Evolutionary conservation across 2,329 filamentous ascomycete genomes (phyloP).

Genomic region (Phaeomoniella chlamydospora): DNA sequence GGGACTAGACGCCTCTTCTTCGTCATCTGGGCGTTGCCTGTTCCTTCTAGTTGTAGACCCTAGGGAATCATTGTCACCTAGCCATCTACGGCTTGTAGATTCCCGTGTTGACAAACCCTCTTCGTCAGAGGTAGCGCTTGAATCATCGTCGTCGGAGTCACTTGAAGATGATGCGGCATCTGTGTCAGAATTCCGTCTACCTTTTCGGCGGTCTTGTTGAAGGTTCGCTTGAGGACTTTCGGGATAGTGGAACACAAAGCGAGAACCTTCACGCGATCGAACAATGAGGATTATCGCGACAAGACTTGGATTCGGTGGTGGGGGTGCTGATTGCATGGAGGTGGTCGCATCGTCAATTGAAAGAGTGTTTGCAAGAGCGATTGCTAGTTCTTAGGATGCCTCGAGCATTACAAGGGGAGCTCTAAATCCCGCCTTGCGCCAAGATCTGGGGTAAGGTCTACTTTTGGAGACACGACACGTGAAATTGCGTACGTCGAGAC

Average conservation of each 20-base stretch:
- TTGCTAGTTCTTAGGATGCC: too few relatives aligned
- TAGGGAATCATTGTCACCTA: neutral
- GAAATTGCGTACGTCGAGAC: too few relatives aligned
- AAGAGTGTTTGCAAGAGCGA: neutral
- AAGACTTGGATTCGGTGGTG: slow-evolving; percentile 39
- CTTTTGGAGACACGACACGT: too few relatives aligned
- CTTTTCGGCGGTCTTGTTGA: slow-evolving; percentile 18
- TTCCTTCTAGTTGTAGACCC: neutral
- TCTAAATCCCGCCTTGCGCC: neutral
- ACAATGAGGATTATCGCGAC: slow-evolving; percentile 62
- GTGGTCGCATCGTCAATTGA: neutral
- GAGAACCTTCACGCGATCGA: slow-evolving; percentile 62
- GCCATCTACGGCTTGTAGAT: neutral
- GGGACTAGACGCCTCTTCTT: slow-evolving; percentile 10
- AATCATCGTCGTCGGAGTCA: slow-evolving; percentile 2
- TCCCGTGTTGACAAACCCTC: slow-evolving; percentile 4
- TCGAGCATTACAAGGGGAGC: neutral
- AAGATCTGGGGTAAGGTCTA: neutral
- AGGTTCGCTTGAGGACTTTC: slow-evolving; percentile 26
- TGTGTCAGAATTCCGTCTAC: slow-evolving; percentile 13
- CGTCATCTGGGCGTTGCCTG: slow-evolving; percentile 6
- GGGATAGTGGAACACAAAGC: slow-evolving; percentile 82
- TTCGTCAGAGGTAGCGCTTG: neutral
- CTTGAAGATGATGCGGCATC: slow-evolving; percentile 15
- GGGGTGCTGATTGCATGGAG: slow-evolving; percentile 28